Conservation (phyloP, 192 early-diverging fungal genomes). For the Entrophospora sp. region DNA sequence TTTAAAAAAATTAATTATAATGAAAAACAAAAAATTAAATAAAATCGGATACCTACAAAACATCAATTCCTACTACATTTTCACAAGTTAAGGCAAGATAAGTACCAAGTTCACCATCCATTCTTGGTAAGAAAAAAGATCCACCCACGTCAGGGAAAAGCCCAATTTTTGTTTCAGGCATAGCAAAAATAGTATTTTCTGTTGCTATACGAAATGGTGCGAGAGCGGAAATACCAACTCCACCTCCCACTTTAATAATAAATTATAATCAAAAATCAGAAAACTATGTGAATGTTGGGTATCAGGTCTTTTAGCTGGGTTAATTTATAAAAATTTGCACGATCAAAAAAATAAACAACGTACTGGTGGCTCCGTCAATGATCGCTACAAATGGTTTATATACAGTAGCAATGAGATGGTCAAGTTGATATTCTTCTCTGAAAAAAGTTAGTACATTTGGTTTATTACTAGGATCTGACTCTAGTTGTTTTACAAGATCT, state of each 20-base stretch:
- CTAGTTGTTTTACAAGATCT: constrained; percentile 16
- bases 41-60: constrained; percentile 62
- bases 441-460: constrained; percentile 67
- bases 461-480: constrained; percentile 28
- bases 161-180: constrained; percentile 97
- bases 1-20: background rate
- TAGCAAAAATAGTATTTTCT: constrained; percentile 90
- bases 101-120: constrained; percentile 91
- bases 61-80: constrained; percentile 71
- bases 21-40: constrained; percentile 5
- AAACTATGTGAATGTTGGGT: constrained; percentile 7
- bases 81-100: constrained; percentile 87
- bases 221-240: constrained; percentile 91
- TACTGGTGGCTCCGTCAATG: constrained; percentile 79
- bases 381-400: constrained; percentile 84
- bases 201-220: constrained; percentile 94
- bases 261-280: background rate
- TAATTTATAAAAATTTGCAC: background rate
- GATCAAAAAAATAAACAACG: constrained; percentile 15
- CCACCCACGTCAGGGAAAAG: constrained; percentile 96
- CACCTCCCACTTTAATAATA: constrained; percentile 90
- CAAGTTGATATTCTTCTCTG: constrained; percentile 82
- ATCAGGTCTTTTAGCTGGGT: background rate
- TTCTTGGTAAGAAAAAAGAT: constrained; percentile 84
- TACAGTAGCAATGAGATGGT: constrained; percentile 85